Conservation (phyloP, 2,329 filamentous ascomycete species). For the Penicillium frequentans region DNA sequence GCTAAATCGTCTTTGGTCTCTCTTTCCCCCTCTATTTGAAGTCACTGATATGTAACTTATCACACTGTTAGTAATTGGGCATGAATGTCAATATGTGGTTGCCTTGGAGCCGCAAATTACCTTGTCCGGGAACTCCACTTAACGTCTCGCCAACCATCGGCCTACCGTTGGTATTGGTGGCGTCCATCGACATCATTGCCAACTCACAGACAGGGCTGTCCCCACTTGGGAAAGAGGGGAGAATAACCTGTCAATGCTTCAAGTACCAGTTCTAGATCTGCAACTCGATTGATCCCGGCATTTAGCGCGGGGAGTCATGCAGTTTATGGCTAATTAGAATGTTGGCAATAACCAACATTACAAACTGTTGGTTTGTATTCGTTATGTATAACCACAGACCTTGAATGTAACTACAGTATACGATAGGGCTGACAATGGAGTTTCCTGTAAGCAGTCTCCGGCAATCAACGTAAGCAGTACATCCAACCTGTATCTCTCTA, state of each 20-base stretch:
- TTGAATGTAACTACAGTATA: background rate
- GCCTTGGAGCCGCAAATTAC: constrained; percentile 19
- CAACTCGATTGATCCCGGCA: background rate
- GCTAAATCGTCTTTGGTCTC: background rate
- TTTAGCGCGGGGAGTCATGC: background rate
- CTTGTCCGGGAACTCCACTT: constrained; percentile 7
- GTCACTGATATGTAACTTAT: background rate
- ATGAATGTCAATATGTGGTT: constrained; percentile 10
- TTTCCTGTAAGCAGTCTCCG: too few relatives aligned
- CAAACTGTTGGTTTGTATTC: background rate
- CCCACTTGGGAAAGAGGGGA: background rate
- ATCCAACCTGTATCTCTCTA: too few relatives aligned
- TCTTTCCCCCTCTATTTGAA: background rate
- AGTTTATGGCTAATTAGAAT: background rate
- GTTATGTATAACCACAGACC: background rate
- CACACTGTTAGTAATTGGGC: background rate
- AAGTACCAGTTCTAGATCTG: background rate
- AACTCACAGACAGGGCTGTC: constrained; percentile 3
- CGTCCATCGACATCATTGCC: constrained; percentile 18
- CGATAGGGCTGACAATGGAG: background rate
- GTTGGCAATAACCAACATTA: background rate
- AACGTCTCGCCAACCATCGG: constrained; percentile 2
- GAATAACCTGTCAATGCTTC: background rate
- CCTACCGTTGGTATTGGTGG: background rate
- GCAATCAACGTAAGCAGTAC: too few relatives aligned